These are phyloP conservation scores for Aspergillus asperescens DNA, from an alignment of 495 filamentous ascomycete genomes.

Conservation along the genomic window DNA sequence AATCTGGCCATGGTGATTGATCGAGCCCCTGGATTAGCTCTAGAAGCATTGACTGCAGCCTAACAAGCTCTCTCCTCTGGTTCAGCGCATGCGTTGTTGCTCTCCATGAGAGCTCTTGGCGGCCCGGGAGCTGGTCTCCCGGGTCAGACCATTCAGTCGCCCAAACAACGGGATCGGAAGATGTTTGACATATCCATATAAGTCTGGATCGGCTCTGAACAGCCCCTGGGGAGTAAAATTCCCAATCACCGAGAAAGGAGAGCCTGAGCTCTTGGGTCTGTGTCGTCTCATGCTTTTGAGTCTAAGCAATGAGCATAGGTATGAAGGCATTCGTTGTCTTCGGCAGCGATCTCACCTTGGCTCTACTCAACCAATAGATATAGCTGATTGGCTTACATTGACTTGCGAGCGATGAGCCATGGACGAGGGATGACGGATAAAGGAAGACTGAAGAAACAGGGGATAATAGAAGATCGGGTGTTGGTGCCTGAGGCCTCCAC, in stretches of 20 bases:
- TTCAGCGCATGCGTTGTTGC: background rate
- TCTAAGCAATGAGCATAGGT: background rate
- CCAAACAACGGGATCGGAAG: background rate
- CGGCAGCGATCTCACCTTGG: background rate
- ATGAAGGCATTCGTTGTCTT: background rate
- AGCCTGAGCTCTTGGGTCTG: background rate
- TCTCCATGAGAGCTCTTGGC: slow-evolving; percentile 2
- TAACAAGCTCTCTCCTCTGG: background rate
- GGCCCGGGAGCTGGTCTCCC: slow-evolving; percentile 3
- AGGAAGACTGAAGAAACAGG: background rate
- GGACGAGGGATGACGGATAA: background rate
- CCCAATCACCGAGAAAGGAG: background rate
- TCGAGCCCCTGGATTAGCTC: background rate
- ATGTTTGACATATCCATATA: background rate
- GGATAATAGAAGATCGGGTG: background rate
- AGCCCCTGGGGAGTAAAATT: background rate
- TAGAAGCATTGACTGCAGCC: background rate
- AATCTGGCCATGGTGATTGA: slow-evolving; percentile 9
- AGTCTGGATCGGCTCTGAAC: background rate
- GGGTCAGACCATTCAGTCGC: background rate
- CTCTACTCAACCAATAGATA: too few species aligned
- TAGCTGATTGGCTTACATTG: too few species aligned
- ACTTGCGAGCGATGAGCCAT: too few species aligned
- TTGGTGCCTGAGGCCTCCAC: background rate
- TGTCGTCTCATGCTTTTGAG: background rate